These are phyloP conservation scores for Pseudogymnoascus sp. DNA, from an alignment of 2,329 filamentous ascomycete genomes.

Conservation along the genomic window DNA sequence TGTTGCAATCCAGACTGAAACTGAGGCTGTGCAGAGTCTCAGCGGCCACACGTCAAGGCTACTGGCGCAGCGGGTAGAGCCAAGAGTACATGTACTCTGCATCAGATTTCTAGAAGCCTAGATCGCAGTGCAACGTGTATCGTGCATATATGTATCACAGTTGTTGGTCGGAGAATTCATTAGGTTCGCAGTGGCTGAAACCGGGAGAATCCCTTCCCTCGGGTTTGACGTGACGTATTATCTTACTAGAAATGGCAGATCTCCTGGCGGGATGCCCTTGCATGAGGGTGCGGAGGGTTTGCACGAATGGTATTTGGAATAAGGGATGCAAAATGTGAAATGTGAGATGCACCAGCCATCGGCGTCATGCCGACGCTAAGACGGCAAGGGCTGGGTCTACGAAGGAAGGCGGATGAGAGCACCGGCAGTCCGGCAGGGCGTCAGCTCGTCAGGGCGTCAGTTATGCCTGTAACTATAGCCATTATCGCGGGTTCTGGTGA, in stretches of 20 bases:
- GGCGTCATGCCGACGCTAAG: neutral
- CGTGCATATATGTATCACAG: slow-evolving; percentile 2
- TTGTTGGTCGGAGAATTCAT: neutral
- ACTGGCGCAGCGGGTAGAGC: neutral
- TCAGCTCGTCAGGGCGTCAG: neutral
- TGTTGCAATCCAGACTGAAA: neutral
- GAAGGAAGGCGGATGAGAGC: neutral
- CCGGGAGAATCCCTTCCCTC: neutral
- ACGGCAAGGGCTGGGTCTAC: neutral
- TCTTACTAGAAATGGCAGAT: neutral
- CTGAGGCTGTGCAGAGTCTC: neutral
- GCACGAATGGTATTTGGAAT: slow-evolving; percentile 2
- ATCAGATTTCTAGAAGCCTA: slow-evolving; percentile 7
- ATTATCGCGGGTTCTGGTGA: slow-evolving; percentile 1
- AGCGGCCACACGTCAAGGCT: neutral
- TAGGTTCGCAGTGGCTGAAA: neutral
- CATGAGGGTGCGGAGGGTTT: neutral
- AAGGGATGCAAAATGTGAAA: neutral
- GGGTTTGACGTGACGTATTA: neutral
- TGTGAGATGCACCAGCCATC: neutral
- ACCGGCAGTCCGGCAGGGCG: neutral
- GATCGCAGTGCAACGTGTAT: neutral
- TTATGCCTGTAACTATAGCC: neutral
- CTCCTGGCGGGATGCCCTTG: slow-evolving; percentile 2
- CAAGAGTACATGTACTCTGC: neutral